Percentiles rank a stretch among this genome's conserved stretches.
phyloP scores from a whole-genome alignment of 2,329 filamentous ascomycete genomes.

The Phialophora tarda region DNA sequence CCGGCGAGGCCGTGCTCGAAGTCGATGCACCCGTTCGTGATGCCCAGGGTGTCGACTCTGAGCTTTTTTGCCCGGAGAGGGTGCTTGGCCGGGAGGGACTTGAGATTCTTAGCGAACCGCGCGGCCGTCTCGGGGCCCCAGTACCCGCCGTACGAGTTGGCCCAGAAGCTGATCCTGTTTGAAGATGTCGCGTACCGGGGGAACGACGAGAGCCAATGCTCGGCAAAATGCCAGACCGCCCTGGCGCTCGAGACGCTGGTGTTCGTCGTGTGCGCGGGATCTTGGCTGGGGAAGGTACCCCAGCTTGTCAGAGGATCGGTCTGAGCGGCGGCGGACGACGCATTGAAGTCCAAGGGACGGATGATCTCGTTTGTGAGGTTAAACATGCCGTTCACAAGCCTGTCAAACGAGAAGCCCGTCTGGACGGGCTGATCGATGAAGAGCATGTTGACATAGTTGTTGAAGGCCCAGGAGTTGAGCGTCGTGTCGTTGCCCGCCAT shows the following conservation, averaged over 20 bases:
- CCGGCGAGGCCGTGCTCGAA: slow-evolving; percentile 54
- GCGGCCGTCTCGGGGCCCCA: slow-evolving; percentile 52
- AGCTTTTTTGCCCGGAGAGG: slow-evolving; percentile 18
- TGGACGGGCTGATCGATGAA: slow-evolving; percentile 71
- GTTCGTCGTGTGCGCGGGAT: slow-evolving; percentile 43
- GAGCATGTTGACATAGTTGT: slow-evolving; percentile 68
- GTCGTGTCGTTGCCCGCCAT: slow-evolving; percentile 57
- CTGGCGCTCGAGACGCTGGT: slow-evolving; percentile 53
- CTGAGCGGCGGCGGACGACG: background rate
- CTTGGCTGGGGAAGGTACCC: slow-evolving; percentile 58
- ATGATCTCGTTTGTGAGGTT: slow-evolving; percentile 28
- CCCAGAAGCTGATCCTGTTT: slow-evolving; percentile 55
- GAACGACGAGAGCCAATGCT: slow-evolving; percentile 64
- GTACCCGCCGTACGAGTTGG: slow-evolving; percentile 47
- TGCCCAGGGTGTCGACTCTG: slow-evolving; percentile 58
- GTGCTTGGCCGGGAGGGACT: slow-evolving; percentile 20
- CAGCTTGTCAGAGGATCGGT: background rate
- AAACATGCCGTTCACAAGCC: slow-evolving; percentile 48
- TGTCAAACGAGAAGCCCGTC: slow-evolving; percentile 63
- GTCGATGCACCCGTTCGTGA: slow-evolving; percentile 64
- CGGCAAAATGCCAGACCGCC: slow-evolving; percentile 60
- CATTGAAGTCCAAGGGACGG: slow-evolving; percentile 35
- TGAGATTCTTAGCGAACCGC: slow-evolving; percentile 37
- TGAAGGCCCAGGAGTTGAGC: slow-evolving; percentile 67
- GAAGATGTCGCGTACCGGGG: slow-evolving; percentile 61